These are phyloP conservation scores for Caryopteris hybrid DNA, from an alignment of 305 asterid genomes.

Conservation along the genomic window DNA sequence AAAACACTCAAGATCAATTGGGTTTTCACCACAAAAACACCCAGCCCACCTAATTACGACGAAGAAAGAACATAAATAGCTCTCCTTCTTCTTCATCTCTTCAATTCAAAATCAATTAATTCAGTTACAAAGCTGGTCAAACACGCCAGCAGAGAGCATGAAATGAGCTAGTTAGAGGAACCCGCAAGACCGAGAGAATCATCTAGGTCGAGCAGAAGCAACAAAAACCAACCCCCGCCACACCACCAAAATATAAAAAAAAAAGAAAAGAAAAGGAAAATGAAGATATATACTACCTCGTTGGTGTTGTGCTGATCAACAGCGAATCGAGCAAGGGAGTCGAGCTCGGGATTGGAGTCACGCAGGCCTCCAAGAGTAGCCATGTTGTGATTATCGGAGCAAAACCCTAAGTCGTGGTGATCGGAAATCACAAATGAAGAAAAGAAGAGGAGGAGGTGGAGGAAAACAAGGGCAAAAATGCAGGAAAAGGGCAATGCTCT, in stretches of 20 bases:
- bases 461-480: background rate
- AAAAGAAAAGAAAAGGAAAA: background rate
- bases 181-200: too few species aligned
- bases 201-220: background rate
- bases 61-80: background rate
- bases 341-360: conserved; percentile 39
- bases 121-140: too few species aligned
- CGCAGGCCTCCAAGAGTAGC: conserved; percentile 56
- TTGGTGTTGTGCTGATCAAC: conserved; percentile 62
- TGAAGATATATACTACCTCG: conserved; percentile 36
- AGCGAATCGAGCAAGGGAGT: conserved; percentile 67
- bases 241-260: background rate
- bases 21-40: too few species aligned
- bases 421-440: conserved; percentile 2
- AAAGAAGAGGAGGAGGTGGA: background rate
- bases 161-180: too few species aligned
- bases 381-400: conserved; percentile 33
- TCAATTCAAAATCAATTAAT: background rate
- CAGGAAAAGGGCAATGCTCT: background rate
- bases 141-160: too few species aligned
- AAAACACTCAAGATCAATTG: too few species aligned
- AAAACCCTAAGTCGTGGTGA: conserved; percentile 32
- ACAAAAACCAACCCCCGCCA: background rate
- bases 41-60: too few species aligned
- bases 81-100: background rate